Conservation (phyloP, 257 asterid species). For the Solanum bulbocastanum region DNA sequence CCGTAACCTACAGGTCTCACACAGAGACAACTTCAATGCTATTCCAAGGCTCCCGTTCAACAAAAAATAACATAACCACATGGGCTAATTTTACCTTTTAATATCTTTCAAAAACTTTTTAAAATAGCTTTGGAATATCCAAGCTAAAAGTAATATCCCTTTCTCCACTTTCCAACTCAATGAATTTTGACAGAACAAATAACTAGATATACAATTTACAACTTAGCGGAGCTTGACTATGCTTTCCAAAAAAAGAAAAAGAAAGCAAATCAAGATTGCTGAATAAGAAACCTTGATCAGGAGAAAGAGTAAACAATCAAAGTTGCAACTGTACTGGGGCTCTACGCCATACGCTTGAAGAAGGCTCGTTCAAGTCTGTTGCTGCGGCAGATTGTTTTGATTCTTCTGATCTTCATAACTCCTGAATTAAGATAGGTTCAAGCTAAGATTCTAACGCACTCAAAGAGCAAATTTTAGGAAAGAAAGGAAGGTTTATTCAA, state of each 20-base stretch:
- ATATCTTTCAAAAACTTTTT: not conserved
- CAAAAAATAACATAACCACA: conserved; percentile 35
- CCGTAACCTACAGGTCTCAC: not conserved
- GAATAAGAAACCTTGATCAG: conserved; percentile 16
- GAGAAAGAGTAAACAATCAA: conserved; percentile 12
- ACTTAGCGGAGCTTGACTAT: not conserved
- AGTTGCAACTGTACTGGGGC: conserved; percentile 55
- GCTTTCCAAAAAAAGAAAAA: not conserved
- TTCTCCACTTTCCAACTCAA: conserved; percentile 14
- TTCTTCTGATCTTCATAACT: conserved; percentile 50
- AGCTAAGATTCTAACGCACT: not conserved
- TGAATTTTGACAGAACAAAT: conserved; percentile 36
- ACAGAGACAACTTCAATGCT: not conserved
- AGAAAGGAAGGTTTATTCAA: not conserved
- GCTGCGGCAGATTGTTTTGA: conserved; percentile 27
- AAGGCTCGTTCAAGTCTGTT: conserved; percentile 37
- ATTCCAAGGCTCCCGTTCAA: not conserved
- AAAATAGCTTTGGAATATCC: conserved; percentile 13
- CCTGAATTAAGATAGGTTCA: conserved; percentile 31
- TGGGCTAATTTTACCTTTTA: conserved; percentile 3
- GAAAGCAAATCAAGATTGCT: conserved; percentile 11
- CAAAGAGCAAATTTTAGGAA: not conserved
- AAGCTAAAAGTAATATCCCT: conserved; percentile 14
- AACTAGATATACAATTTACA: conserved; percentile 79
- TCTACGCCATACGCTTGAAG: conserved; percentile 48